Evolutionary conservation across 495 filamentous ascomycete species (phyloP).

Genomic region (Talaromyces ruber): DNA sequence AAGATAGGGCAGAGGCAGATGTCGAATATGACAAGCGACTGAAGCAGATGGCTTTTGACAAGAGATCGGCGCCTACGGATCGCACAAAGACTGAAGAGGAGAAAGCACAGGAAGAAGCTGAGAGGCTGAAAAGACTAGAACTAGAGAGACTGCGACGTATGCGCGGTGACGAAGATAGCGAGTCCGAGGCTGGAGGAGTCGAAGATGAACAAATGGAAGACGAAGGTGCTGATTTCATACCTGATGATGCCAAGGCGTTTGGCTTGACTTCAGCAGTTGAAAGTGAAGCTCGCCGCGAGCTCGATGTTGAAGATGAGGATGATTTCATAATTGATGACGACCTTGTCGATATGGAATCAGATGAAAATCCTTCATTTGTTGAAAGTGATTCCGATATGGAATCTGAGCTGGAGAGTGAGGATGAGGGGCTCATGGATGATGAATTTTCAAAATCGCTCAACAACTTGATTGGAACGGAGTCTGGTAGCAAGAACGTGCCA

Average conservation of each 20-base stretch:
- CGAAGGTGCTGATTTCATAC: conserved; percentile 29
- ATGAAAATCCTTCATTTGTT: conserved; percentile 43
- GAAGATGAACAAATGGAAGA: conserved; percentile 38
- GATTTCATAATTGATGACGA: conserved; percentile 87
- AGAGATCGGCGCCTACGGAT: conserved; percentile 73
- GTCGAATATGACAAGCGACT: conserved; percentile 79
- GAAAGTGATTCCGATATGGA: conserved; percentile 48
- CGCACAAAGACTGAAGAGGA: conserved; percentile 90
- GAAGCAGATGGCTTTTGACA: conserved; percentile 72
- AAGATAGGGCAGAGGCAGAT: conserved; percentile 55
- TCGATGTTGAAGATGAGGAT: conserved; percentile 78
- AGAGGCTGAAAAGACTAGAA: conserved; percentile 69
- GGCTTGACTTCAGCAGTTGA: conserved; percentile 35
- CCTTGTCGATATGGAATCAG: conserved; percentile 52
- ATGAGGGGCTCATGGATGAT: conserved; percentile 39
- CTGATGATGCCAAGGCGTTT: conserved; percentile 48
- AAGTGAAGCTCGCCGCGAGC: conserved; percentile 23
- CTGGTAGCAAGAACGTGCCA: background rate
- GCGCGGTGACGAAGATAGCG: conserved; percentile 32
- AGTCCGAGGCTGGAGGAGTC: conserved; percentile 32
- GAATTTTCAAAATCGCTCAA: conserved; percentile 23
- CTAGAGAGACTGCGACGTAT: conserved; percentile 52
- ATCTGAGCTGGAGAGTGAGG: conserved; percentile 39
- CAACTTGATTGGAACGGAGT: conserved; percentile 1
- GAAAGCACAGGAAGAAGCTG: conserved; percentile 63